These are phyloP conservation scores for Rhodotorula sp. DNA, from an alignment of 1,284 basidiomycete genomes.

Conservation along the genomic window DNA sequence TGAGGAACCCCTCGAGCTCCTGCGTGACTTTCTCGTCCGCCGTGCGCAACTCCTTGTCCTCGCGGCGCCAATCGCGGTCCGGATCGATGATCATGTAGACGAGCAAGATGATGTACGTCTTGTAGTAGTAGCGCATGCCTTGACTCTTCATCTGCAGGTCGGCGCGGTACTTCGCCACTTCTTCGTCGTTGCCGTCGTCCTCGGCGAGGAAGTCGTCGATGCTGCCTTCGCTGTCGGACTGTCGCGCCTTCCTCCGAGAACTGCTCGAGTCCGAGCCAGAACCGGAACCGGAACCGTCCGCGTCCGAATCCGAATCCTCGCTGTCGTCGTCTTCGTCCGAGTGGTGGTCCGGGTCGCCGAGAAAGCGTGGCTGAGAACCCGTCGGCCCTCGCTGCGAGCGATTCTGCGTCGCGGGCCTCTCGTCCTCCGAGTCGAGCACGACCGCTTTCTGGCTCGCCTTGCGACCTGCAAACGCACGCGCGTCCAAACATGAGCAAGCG, in stretches of 20 bases:
- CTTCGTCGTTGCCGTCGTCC: constrained; percentile 5
- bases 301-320: neutral
- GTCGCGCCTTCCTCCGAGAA: too few relatives aligned
- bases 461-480: neutral
- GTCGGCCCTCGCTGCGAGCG: neutral
- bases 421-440: constrained; percentile 22
- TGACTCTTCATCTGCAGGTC: constrained; percentile 6
- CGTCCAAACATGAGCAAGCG: neutral
- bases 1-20: constrained; percentile 3
- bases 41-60: constrained; percentile 6
- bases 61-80: constrained; percentile 27
- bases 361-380: neutral
- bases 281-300: neutral
- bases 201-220: constrained; percentile 13
- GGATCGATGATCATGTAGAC: constrained; percentile 27
- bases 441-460: neutral
- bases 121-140: constrained; percentile 17
- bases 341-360: neutral
- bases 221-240: neutral
- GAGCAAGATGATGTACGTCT: constrained; percentile 30
- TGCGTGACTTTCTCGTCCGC: constrained; percentile 7
- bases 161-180: constrained; percentile 13
- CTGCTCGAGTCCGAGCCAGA: neutral
- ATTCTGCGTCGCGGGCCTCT: neutral
- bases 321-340: neutral